These are phyloP conservation scores for Phytophthora nicotianae DNA, from an alignment of 352 stramenopile species.

Conservation along the genomic window DNA sequence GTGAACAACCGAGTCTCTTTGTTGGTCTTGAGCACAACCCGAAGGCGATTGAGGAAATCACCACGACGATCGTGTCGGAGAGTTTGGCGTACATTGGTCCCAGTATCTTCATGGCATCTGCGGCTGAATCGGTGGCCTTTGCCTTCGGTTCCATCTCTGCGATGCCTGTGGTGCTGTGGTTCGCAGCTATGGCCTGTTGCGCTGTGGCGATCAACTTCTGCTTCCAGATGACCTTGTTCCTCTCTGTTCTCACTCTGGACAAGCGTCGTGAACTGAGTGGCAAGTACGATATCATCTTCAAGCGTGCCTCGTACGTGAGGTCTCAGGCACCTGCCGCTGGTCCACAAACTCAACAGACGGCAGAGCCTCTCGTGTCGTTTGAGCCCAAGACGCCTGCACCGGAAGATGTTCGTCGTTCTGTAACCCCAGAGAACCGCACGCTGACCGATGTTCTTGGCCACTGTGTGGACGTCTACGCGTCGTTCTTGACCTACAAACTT, in stretches of 20 bases:
- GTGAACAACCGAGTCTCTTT: conserved; percentile 45
- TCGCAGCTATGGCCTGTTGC: conserved; percentile 62
- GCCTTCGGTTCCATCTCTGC: conserved; percentile 61
- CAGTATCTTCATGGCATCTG: conserved; percentile 71
- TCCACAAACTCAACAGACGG: conserved; percentile 25
- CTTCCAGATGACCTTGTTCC: conserved; percentile 66
- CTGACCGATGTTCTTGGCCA: conserved; percentile 42
- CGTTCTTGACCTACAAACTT: conserved; percentile 46
- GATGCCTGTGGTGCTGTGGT: conserved; percentile 74
- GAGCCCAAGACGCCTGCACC: conserved; percentile 39
- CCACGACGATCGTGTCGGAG: conserved; percentile 43
- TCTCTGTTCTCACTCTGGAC: conserved; percentile 66
- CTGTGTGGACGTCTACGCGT: conserved; percentile 53
- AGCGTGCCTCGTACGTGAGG: conserved; percentile 23
- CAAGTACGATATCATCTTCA: conserved; percentile 61
- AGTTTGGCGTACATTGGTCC: conserved; percentile 58
- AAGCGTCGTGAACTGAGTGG: conserved; percentile 63
- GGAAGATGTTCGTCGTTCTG: conserved; percentile 18
- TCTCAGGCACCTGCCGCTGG: conserved; percentile 12
- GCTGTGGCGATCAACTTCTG: conserved; percentile 67
- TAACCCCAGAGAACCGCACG: conserved; percentile 19
- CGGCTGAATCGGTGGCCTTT: conserved; percentile 58
- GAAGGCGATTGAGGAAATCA: conserved; percentile 47
- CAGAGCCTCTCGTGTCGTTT: conserved; percentile 29
- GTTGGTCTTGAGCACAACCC: conserved; percentile 45